A percentile compares a stretch with the other conserved stretches of the same genome.
Conservation (phyloP, 1,284 basidiomycete genomes). For the Sporisorium scitamineum region DNA sequence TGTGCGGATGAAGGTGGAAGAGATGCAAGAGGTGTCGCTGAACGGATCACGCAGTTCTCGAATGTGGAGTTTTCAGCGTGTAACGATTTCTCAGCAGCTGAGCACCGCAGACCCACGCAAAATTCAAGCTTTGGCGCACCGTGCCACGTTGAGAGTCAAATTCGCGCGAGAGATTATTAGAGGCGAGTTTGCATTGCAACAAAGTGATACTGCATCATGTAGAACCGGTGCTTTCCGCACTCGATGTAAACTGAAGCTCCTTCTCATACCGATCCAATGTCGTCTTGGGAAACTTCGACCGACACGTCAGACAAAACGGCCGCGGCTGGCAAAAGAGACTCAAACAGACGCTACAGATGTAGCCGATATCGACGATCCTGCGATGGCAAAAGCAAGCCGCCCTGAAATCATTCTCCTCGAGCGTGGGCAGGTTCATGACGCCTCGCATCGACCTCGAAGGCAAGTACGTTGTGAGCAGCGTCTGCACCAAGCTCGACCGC, state of each 20-base stretch:
- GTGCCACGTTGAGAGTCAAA: neutral
- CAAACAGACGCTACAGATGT: slow-evolving; percentile 78
- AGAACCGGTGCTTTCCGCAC: neutral
- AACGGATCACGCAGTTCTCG: neutral
- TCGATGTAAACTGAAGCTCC: slow-evolving; percentile 26
- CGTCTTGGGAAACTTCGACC: slow-evolving; percentile 39
- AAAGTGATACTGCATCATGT: neutral
- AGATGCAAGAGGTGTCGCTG: neutral
- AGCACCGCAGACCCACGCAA: neutral
- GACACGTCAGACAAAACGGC: slow-evolving; percentile 43
- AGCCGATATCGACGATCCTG: slow-evolving; percentile 93
- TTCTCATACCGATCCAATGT: slow-evolving; percentile 33
- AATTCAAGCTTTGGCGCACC: neutral
- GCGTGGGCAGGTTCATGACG: slow-evolving; percentile 84
- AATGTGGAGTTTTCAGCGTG: slow-evolving; percentile 12
- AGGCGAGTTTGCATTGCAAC: neutral
- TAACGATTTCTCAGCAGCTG: slow-evolving; percentile 2
- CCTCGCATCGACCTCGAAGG: slow-evolving; percentile 75
- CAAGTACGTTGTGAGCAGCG: slow-evolving; percentile 59
- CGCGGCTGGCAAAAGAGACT: slow-evolving; percentile 56
- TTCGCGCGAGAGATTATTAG: slow-evolving; percentile 10
- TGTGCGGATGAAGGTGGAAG: neutral
- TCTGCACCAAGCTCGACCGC: slow-evolving; percentile 56
- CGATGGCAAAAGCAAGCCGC: slow-evolving; percentile 99
- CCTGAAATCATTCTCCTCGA: slow-evolving; percentile 94